Conservation (phyloP, 148 eudicot species). For the Agrostemma githago region DNA sequence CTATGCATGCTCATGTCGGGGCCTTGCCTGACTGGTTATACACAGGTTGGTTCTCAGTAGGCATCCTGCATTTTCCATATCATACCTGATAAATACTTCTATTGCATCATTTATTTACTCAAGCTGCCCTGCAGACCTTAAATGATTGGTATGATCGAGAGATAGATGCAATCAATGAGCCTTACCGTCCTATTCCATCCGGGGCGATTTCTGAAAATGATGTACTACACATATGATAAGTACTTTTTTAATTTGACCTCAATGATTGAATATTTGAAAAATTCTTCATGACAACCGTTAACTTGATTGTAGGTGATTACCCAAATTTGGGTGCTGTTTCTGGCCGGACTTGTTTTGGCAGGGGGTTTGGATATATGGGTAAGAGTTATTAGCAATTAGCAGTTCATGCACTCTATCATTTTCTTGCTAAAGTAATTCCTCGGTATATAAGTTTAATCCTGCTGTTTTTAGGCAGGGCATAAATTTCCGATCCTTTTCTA, state of each 20-base stretch:
- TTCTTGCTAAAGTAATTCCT: background rate
- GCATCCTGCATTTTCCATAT: background rate
- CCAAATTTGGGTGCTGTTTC: constrained; percentile 87
- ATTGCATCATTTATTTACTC: constrained; percentile 16
- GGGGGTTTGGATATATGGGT: constrained; percentile 89
- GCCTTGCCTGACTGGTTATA: constrained; percentile 88
- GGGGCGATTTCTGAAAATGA: constrained; percentile 87
- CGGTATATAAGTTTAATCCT: constrained; percentile 21
- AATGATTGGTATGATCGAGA: constrained; percentile 99
- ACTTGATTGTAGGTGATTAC: constrained; percentile 64
- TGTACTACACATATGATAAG: constrained; percentile 41
- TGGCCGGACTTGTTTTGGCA: constrained; percentile 83
- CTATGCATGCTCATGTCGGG: constrained; percentile 96
- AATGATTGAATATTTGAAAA: constrained; percentile 1
- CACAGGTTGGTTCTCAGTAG: constrained; percentile 50
- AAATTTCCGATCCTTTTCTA: constrained; percentile 65
- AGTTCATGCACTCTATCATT: background rate
- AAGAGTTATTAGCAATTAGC: constrained; percentile 28
- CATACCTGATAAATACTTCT: constrained; percentile 16
- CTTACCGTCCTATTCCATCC: constrained; percentile 96
- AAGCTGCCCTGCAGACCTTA: constrained; percentile 51
- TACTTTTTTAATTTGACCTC: background rate
- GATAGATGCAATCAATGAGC: constrained; percentile 96
- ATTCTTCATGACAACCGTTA: background rate
- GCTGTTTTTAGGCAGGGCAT: constrained; percentile 73